Evolutionary conservation across 140 eudicot genomes (phyloP), one percentile per base, ranked within the genome.

Genomic region (Oenanthe javanica): DNA sequence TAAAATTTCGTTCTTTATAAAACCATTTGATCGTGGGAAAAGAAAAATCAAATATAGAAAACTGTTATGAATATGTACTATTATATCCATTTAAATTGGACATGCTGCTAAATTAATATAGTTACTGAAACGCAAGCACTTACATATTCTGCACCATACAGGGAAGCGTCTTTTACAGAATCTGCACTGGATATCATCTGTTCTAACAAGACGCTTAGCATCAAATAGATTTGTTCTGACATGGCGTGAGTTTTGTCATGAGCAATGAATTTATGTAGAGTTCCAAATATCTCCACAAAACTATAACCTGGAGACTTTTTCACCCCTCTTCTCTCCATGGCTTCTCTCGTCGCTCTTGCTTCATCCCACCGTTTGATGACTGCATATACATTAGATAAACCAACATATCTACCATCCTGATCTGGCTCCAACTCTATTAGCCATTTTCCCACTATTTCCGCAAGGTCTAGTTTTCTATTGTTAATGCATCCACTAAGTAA

Each of bases 361-460:
- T 95, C 86, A 55, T 90, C 95, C 96, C 96, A 95, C 9, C 89
- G 84, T 76, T 85, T 95, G 25, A 77, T 76, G 47, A 87, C 89
- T 0, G 99, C 99, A 88, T 92, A 95, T 79, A 79, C 97, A 78
- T 95, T 92, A 3, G 99, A 92, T 57, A 95, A 86, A 73, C 99
- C 99, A 83, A 95, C 84, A 67, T 95, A 95, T 88, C 97, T 84
- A 69, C 99, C 97, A 81, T 95, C 99, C 73, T 95, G 92, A 84
- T 82, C 82, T 0, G 99, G 97, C 72, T 95, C 95, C 82, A 95
- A 70, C 52, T 89, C 97, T 66, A 95, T 76, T 72, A 95, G 97
- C 84, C 82, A 82, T 69, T 84, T 90, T 9, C 97, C 99, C 43
- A 92, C 93, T 47, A 88, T 75, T 76, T 95, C 97, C 10, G 95